Conservation (phyloP, 805 yeast genomes). For the Sugiyamaella lignohabitans region DNA sequence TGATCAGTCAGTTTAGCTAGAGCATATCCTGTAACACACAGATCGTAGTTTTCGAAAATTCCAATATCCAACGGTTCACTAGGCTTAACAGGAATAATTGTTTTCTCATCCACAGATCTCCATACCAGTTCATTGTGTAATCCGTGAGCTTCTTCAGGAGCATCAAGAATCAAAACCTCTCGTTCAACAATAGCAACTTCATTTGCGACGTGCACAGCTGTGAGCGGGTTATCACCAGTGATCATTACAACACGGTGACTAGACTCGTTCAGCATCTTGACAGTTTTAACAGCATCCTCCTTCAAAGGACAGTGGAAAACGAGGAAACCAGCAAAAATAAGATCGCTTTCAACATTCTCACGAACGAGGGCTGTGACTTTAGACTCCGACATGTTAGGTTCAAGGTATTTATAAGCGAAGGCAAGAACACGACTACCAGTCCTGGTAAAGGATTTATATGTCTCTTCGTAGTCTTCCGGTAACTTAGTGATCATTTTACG, state of each 20-base stretch:
- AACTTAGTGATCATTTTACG: constrained; percentile 62
- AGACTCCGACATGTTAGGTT: constrained; percentile 41
- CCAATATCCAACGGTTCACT: constrained; percentile 47
- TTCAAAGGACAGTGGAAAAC: constrained; percentile 98
- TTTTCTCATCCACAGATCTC: constrained; percentile 78
- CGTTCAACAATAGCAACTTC: constrained; percentile 84
- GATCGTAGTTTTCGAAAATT: constrained; percentile 62
- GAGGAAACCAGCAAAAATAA: constrained; percentile 83
- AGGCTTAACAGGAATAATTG: constrained; percentile 59
- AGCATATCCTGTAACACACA: constrained; percentile 93
- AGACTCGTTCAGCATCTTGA: constrained; percentile 88
- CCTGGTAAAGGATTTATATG: constrained; percentile 85
- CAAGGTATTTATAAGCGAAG: constrained; percentile 76
- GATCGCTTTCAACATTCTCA: constrained; percentile 65
- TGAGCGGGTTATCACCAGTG: constrained; percentile 97
- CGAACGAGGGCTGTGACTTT: constrained; percentile 59
- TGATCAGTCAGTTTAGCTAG: constrained; percentile 60
- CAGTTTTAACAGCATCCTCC: constrained; percentile 83
- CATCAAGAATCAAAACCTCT: constrained; percentile 79
- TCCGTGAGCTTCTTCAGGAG: constrained; percentile 63
- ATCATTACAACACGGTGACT: constrained; percentile 96
- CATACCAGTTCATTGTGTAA: constrained; percentile 59
- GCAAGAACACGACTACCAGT: constrained; percentile 95
- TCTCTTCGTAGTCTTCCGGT: constrained; percentile 76
- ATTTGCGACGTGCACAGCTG: constrained; percentile 96